Conservation (phyloP, 805 yeast species). For the Yarrowia bubula region DNA sequence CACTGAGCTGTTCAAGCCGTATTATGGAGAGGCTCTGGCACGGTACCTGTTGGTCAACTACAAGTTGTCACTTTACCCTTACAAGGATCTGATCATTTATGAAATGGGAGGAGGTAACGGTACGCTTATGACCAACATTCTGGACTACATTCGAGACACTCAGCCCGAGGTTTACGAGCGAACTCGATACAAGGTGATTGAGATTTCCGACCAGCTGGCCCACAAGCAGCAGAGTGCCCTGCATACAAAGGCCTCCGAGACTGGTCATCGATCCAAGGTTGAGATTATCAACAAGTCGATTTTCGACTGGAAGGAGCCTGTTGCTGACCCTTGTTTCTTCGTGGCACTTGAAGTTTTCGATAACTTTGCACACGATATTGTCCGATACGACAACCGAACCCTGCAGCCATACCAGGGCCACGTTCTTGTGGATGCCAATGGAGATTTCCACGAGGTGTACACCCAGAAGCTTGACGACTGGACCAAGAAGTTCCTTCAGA, state of each 20-base stretch:
- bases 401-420: constrained; percentile 74
- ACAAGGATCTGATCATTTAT: constrained; percentile 68
- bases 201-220: constrained; percentile 64
- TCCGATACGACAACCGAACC: constrained; percentile 67
- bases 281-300: constrained; percentile 71
- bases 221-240: constrained; percentile 48
- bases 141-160: constrained; percentile 57
- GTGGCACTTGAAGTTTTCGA: constrained; percentile 82
- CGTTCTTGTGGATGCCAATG: constrained; percentile 66
- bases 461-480: constrained; percentile 59
- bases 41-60: constrained; percentile 71
- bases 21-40: constrained; percentile 83
- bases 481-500: constrained; percentile 48
- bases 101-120: constrained; percentile 94
- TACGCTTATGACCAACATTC: constrained; percentile 71
- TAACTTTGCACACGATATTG: constrained; percentile 77
- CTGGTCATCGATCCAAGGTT: constrained; percentile 55
- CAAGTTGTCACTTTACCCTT: constrained; percentile 64
- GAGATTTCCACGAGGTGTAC: constrained; percentile 74
- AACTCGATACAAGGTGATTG: constrained; percentile 69
- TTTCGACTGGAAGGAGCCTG: constrained; percentile 63
- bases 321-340: constrained; percentile 68
- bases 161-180: constrained; percentile 73
- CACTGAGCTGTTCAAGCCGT: constrained; percentile 77
- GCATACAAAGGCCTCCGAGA: constrained; percentile 38